Evolutionary conservation across 495 filamentous ascomycete species (phyloP).

Genomic region (Podospora pseudocomata): DNA sequence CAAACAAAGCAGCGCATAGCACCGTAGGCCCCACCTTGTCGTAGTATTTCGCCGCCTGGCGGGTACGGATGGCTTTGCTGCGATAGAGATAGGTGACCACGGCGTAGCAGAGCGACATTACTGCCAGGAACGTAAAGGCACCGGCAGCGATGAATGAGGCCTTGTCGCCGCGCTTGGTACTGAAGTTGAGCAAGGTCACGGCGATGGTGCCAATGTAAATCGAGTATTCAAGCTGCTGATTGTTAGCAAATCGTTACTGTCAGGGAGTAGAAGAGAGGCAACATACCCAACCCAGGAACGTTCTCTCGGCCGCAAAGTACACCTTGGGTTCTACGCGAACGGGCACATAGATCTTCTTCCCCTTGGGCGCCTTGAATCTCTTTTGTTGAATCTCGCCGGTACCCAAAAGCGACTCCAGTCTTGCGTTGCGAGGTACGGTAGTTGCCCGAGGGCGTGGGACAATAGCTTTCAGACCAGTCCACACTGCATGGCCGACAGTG

Average conservation of each 20-base stretch:
- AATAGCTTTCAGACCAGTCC: slow-evolving; percentile 46
- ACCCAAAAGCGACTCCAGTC: slow-evolving; percentile 45
- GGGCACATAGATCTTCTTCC: slow-evolving; percentile 91
- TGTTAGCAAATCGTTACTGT: slow-evolving; percentile 22
- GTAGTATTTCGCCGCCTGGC: slow-evolving; percentile 82
- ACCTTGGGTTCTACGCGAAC: slow-evolving; percentile 97
- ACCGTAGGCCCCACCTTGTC: slow-evolving; percentile 80
- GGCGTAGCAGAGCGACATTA: slow-evolving; percentile 70
- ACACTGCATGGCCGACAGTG: slow-evolving; percentile 36
- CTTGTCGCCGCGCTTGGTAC: slow-evolving; percentile 39
- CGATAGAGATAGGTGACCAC: slow-evolving; percentile 83
- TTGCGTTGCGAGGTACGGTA: slow-evolving; percentile 51
- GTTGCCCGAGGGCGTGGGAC: slow-evolving; percentile 61
- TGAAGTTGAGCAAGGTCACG: slow-evolving; percentile 86
- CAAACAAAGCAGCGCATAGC: slow-evolving; percentile 70
- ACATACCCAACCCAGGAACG: slow-evolving; percentile 86
- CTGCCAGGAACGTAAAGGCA: slow-evolving; percentile 77
- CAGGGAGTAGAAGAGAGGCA: not conserved
- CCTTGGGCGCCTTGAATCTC: slow-evolving; percentile 81
- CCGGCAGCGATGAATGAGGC: slow-evolving; percentile 64
- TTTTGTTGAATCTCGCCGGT: slow-evolving; percentile 52
- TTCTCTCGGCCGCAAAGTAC: slow-evolving; percentile 92
- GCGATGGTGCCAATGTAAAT: slow-evolving; percentile 93
- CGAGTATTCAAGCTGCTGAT: slow-evolving; percentile 73
- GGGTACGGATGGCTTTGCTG: slow-evolving; percentile 73